phyloP scores from a whole-genome alignment of 164 flowering plant genomes.

The Euptelea pleiosperma region DNA sequence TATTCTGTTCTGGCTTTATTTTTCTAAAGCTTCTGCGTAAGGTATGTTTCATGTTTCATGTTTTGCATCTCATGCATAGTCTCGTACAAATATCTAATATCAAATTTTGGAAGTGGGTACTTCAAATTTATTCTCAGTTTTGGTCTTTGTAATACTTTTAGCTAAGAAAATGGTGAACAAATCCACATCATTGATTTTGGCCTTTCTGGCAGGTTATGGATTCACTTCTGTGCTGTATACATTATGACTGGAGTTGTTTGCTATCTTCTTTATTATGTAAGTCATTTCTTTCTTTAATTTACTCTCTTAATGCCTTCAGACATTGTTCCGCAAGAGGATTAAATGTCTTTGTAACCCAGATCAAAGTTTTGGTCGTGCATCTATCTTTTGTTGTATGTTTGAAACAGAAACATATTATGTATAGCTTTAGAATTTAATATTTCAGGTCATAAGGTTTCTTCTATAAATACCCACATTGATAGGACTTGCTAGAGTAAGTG shows the following conservation, averaged over 20 bases:
- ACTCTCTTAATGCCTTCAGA: neutral
- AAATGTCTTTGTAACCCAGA: too few relatives aligned
- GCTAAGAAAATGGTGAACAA: neutral
- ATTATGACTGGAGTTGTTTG: constrained; percentile 69
- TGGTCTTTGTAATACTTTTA: neutral
- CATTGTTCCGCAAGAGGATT: neutral
- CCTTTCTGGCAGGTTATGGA: constrained; percentile 72
- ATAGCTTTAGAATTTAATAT: neutral
- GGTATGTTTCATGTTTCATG: too few relatives aligned
- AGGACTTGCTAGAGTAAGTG: neutral
- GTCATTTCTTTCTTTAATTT: constrained; percentile 25
- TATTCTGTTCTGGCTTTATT: too few relatives aligned
- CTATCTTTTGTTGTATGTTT: neutral
- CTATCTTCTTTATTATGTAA: constrained; percentile 73
- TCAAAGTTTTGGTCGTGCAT: neutral
- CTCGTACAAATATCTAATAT: too few relatives aligned
- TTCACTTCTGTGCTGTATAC: constrained; percentile 79
- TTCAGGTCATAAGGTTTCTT: neutral
- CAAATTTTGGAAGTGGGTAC: neutral
- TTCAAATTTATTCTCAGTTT: neutral
- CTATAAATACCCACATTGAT: neutral
- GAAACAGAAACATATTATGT: neutral
- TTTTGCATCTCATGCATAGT: neutral
- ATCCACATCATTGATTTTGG: constrained; percentile 1
- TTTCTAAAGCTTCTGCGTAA: too few relatives aligned